Evolutionary conservation across 2,329 filamentous ascomycete species (phyloP).

Genomic region (Ceratocystiopsis sp.): DNA sequence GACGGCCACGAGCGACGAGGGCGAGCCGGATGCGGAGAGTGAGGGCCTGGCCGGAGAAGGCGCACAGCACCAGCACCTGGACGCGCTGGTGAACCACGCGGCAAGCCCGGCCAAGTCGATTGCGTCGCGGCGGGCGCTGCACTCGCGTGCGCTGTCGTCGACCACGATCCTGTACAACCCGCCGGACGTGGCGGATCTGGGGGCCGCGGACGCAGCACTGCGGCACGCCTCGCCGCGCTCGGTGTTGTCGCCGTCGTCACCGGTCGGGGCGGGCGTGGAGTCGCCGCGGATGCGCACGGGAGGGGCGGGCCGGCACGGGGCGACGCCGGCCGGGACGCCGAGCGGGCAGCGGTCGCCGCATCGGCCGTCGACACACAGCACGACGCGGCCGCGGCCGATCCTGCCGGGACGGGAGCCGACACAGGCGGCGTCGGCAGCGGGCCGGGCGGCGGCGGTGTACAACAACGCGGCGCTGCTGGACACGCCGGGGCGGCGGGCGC

Average conservation of each 20-base stretch:
- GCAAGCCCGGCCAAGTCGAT: constrained; percentile 1
- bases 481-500: constrained; percentile 22
- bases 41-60: background rate
- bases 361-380: background rate
- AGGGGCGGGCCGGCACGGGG: constrained; percentile 23
- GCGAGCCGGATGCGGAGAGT: background rate
- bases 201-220: background rate
- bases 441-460: constrained; percentile 32
- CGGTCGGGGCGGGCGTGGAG: constrained; percentile 8
- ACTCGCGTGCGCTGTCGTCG: constrained; percentile 60
- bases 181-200: constrained; percentile 5
- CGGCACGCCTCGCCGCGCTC: background rate
- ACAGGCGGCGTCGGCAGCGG: constrained; percentile 24
- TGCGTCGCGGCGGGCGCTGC: constrained; percentile 22
- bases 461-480: constrained; percentile 21
- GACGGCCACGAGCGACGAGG: background rate
- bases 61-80: background rate
- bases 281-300: constrained; percentile 7
- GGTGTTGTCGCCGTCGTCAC: constrained; percentile 25
- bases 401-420: constrained; percentile 32
- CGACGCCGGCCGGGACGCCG: constrained; percentile 16
- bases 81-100: too few species aligned
- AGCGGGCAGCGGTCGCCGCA: constrained; percentile 29
- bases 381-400: constrained; percentile 37
- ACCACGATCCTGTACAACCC: constrained; percentile 79